Percentiles rank a stretch among this genome's conserved stretches.
These are phyloP conservation scores for Cyberlindnera samutprakarnensis DNA, from an alignment of 805 yeast species.

Conservation along the genomic window DNA sequence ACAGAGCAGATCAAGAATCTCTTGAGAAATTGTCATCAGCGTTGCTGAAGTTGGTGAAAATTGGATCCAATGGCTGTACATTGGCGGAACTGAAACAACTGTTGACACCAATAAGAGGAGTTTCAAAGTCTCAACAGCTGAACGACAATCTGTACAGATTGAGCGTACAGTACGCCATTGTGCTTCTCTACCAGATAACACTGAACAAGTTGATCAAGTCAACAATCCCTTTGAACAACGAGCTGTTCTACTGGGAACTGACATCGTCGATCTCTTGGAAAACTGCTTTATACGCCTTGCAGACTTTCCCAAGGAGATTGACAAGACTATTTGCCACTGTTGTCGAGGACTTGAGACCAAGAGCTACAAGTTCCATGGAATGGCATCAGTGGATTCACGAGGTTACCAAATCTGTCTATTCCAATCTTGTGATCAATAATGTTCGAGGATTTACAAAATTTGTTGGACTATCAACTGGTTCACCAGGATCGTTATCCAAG, in stretches of 20 bases:
- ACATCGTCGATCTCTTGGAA: constrained; percentile 27
- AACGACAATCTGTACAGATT: constrained; percentile 21
- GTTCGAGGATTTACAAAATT: too few relatives aligned
- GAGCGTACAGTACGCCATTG: constrained; percentile 24
- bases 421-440: constrained; percentile 12
- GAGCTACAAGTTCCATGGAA: neutral
- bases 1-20: too few relatives aligned
- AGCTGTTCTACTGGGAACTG: constrained; percentile 40
- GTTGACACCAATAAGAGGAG: too few relatives aligned
- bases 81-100: too few relatives aligned
- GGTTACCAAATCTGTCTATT: constrained; percentile 12
- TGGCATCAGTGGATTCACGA: constrained; percentile 8
- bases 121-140: too few relatives aligned
- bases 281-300: constrained; percentile 31
- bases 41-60: too few relatives aligned
- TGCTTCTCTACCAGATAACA: constrained; percentile 27
- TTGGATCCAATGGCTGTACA: too few relatives aligned
- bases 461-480: too few relatives aligned
- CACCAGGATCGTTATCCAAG: constrained; percentile 14
- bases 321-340: constrained; percentile 12
- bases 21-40: too few relatives aligned
- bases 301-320: constrained; percentile 27
- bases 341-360: constrained; percentile 20
- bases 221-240: constrained; percentile 36
- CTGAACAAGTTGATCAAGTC: constrained; percentile 28